Conservation (phyloP, 345 rosid species). For the Tarenaya hassleriana region DNA sequence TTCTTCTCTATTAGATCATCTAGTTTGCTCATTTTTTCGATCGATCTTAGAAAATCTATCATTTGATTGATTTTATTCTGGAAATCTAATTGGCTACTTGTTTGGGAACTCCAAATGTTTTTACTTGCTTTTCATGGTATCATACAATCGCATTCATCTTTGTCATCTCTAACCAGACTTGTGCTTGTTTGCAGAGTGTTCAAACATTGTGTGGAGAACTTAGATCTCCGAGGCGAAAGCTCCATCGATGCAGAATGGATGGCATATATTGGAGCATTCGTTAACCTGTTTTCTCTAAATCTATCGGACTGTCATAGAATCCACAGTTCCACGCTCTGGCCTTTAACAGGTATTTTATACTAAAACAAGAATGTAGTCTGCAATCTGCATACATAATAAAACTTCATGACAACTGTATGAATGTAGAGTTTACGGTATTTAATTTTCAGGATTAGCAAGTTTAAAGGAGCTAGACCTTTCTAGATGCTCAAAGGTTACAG, state of each 20-base stretch:
- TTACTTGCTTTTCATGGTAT: not conserved
- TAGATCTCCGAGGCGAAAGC: slow-evolving; percentile 61
- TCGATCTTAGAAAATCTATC: not conserved
- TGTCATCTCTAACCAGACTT: slow-evolving; percentile 1
- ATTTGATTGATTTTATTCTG: not conserved
- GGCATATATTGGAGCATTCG: slow-evolving; percentile 84
- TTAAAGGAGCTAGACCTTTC: slow-evolving; percentile 79
- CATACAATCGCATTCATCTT: not conserved
- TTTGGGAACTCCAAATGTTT: not conserved
- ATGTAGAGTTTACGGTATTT: not conserved
- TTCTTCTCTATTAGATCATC: too few species aligned
- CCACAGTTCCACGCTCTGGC: slow-evolving; percentile 66
- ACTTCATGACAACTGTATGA: not conserved
- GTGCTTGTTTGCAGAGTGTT: slow-evolving; percentile 45
- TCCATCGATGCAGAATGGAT: slow-evolving; percentile 86
- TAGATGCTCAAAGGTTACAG: slow-evolving; percentile 66
- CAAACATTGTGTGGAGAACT: slow-evolving; percentile 58
- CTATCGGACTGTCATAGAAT: slow-evolving; percentile 64
- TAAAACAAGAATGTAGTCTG: not conserved
- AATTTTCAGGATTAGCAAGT: slow-evolving; percentile 49
- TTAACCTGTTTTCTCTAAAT: slow-evolving; percentile 43
- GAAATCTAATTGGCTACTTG: not conserved
- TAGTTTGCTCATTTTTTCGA: too few species aligned
- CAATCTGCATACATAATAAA: not conserved
- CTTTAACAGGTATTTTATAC: slow-evolving; percentile 47